Evolutionary conservation across 345 rosid species (phyloP).

Genomic region (Salix viminalis): DNA sequence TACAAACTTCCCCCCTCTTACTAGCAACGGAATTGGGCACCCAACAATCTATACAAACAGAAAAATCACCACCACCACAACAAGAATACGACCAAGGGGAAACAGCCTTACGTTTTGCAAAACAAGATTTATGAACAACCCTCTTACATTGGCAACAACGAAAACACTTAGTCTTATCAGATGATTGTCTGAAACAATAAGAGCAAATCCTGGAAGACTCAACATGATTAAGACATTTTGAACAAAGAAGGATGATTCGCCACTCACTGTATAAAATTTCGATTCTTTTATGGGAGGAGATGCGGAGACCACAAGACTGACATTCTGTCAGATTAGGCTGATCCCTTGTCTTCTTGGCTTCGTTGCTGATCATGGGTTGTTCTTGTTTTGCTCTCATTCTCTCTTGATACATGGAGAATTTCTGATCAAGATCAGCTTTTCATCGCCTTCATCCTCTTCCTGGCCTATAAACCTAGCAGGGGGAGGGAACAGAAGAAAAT

Average conservation of each 20-base stretch:
- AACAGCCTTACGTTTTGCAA: constrained; percentile 18
- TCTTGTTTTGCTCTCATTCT: not conserved
- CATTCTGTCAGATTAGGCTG: constrained; percentile 54
- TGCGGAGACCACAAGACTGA: constrained; percentile 50
- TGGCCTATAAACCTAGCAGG: not conserved
- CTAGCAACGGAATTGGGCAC: constrained; percentile 36
- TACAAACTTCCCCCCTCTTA: constrained; percentile 5
- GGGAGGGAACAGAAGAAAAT: not conserved
- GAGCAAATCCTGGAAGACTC: constrained; percentile 43
- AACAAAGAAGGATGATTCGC: constrained; percentile 50
- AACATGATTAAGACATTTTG: constrained; percentile 30
- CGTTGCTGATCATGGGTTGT: not conserved
- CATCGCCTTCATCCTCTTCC: not conserved
- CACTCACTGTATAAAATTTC: constrained; percentile 52
- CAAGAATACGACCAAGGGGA: constrained; percentile 43
- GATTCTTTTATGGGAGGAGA: constrained; percentile 23
- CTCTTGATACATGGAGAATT: not conserved
- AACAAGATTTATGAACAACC: constrained; percentile 39
- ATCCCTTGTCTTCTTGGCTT: constrained; percentile 46
- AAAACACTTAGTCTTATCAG: constrained; percentile 16
- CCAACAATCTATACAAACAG: constrained; percentile 62
- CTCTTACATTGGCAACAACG: constrained; percentile 34
- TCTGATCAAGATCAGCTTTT: not conserved
- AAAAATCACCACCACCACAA: constrained; percentile 18
- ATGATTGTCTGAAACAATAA: constrained; percentile 41